Evolutionary conservation across 306 rosid genomes (phyloP), one percentile per base, ranked within the genome.

Genomic region (Acacia confusa): DNA sequence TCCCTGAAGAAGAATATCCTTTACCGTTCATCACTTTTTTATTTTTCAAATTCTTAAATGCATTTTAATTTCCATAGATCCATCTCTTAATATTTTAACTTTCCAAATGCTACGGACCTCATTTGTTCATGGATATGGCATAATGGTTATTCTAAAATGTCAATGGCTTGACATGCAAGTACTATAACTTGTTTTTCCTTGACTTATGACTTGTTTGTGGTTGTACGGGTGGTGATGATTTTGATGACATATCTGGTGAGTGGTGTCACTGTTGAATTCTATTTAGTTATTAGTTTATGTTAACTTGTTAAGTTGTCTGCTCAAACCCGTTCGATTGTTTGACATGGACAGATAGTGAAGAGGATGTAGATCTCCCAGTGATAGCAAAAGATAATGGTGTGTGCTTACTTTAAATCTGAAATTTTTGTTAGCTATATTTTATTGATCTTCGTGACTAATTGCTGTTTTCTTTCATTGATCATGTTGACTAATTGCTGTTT

Each of bases 1-100:
- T 75, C 1, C 68, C 76, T 7, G 83, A 83, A 0, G 83, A 81
- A 95, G 82, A 79, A 95, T 93, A 96, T 93, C 99, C 99, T 95
- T 86, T 12, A 20, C 3, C 27, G 6, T 7, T 61, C 68, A 61
- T 27, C 9, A 25, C 68, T 3, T 61, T 28, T 11, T 47, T 19
- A 0, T 1, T 5, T 6, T 7, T 6, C 7, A 52, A 19, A 4
- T 30, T 25, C 24, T 3, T 7, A 7, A 20, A 27, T 36, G 76
- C 12, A 5, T 32, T 15, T 15, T 65, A 4, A 65, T 65, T 14
- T 32, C 1, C 43, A 17, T 32, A 17, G n/a, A 9, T 9, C 27
- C 34, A 7, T 77, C 14, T 71, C 11, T n/a, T 40, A 9, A 9
- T 61, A 1, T 47, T 15, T 40, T 2, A 25, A 0, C 15, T 8